Evolutionary conservation across 495 filamentous ascomycete genomes (phyloP), one percentile per base, ranked within the genome.

Genomic region (Aspergillus nidulans): DNA sequence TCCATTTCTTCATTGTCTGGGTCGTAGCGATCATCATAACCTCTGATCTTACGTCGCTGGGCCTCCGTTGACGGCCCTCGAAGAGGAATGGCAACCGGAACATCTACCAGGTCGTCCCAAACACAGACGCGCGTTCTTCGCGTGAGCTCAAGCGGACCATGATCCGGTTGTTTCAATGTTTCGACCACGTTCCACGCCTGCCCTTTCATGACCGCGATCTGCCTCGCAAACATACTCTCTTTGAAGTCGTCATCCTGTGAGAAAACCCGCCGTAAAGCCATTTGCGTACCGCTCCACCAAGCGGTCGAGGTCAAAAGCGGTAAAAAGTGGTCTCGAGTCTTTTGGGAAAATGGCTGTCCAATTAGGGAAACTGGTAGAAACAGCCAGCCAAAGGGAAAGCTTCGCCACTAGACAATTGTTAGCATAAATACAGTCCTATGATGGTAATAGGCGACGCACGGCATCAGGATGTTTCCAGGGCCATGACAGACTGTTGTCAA

Each of bases 161-260:
- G 92, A 68, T 96, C 95, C 1, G 81, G 78, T 4, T 85, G 87
- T 65, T 98, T 98, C 48, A 98, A 76, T 10, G 92, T 96, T 74
- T 98, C 94, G 8, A 98, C 91, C 2, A 98, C 94, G 69, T 98
- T 98, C 89, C 92, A 98, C 8, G 95, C 94, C 63, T 98, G 94
- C 4, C 94, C 94, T 73, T 98, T 98, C 89, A 98, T 94, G 38
- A 98, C 94, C 1, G 95, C 92, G 44, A 97, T 96, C 63, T 98
- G 94, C 49, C 88, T 81, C 16, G 90, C 90, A 70, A 95, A 98
- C 94, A 98, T 98, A 69, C 88, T 85, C 71, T 98, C 94, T 63
- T 97, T 89, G 68, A 98, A 98, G 69, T 97, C 94, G 0, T 89
- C 82, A 65, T 98, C 94, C 66, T 92, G 84, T 57, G 87, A 84